Evolutionary conservation across 2,329 filamentous ascomycete genomes (phyloP).

Genomic region (Talaromyces funiculosus): DNA sequence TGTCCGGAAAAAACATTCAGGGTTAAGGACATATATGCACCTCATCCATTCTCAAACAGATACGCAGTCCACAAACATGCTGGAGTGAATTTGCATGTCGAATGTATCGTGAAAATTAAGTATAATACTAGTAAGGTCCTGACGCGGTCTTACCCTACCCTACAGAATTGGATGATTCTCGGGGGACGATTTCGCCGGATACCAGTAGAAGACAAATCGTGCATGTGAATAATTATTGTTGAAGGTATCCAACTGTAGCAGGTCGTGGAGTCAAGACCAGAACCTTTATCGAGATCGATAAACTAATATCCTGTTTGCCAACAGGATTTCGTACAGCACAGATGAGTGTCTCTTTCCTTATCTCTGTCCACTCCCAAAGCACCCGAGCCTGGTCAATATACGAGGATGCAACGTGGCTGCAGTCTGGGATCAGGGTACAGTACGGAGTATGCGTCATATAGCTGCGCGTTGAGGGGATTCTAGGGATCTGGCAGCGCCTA

Average conservation of each 20-base stretch:
- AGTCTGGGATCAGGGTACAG: slow-evolving; percentile 1
- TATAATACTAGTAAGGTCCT: background rate
- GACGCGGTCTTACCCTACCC: background rate
- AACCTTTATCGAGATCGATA: background rate
- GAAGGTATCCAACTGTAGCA: background rate
- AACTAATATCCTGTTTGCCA: background rate
- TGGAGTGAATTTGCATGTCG: background rate
- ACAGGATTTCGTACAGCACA: background rate
- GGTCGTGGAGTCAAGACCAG: background rate
- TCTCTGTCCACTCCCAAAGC: background rate
- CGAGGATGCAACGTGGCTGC: background rate
- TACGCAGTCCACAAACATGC: too few species aligned
- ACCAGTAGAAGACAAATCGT: background rate
- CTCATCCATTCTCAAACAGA: background rate
- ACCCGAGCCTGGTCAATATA: background rate
- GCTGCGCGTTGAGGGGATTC: background rate
- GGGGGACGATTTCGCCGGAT: background rate
- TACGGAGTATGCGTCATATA: background rate
- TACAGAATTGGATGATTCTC: background rate
- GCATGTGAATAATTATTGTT: background rate
- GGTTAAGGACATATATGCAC: background rate
- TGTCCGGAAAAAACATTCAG: background rate
- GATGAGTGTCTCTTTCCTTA: background rate
- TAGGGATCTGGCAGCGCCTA: background rate
- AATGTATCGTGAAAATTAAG: background rate